Percentiles rank a stretch among this genome's conserved stretches.
Evolutionary conservation across 441 rosid genomes (phyloP).

Genomic region (Arabidopsis hybrid): DNA sequence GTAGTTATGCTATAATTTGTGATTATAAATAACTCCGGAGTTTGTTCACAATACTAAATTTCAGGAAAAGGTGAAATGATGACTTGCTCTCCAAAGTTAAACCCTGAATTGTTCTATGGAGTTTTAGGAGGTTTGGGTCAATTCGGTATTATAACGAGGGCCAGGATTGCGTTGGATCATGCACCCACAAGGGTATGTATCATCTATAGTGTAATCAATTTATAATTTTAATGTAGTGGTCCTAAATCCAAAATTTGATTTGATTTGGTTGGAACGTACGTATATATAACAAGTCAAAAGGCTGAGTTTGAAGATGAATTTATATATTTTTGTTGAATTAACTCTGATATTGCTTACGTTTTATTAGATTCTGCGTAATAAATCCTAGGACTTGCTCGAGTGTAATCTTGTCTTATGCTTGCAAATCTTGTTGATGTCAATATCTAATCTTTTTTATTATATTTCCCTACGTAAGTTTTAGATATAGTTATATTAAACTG

Average conservation of each 20-base stretch:
- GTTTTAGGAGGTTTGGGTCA: constrained; percentile 95
- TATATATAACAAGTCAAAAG: constrained; percentile 18
- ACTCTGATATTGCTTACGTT: constrained; percentile 33
- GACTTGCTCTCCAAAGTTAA: constrained; percentile 65
- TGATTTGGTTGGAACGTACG: constrained; percentile 24
- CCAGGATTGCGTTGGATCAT: constrained; percentile 69
- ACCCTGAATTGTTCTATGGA: constrained; percentile 77
- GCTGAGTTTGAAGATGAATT: neutral
- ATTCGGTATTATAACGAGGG: constrained; percentile 91
- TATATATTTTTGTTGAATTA: constrained; percentile 13
- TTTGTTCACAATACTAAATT: neutral
- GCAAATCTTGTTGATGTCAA: constrained; percentile 44
- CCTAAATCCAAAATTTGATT: neutral
- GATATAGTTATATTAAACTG: neutral
- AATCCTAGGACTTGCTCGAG: constrained; percentile 37
- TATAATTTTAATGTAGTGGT: neutral
- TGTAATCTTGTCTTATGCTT: constrained; percentile 41
- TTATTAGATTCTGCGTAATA: constrained; percentile 37
- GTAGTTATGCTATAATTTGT: constrained; percentile 11
- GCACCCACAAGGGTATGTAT: constrained; percentile 78
- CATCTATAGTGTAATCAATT: neutral
- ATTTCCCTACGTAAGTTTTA: constrained; percentile 10
- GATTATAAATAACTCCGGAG: neutral
- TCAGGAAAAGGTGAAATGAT: constrained; percentile 78
- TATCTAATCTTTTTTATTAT: constrained; percentile 2